Evolutionary conservation across 1,139 yeast genomes (phyloP), one percentile per base, ranked within the genome.

Genomic region (Saccharomyces pastorianus): DNA sequence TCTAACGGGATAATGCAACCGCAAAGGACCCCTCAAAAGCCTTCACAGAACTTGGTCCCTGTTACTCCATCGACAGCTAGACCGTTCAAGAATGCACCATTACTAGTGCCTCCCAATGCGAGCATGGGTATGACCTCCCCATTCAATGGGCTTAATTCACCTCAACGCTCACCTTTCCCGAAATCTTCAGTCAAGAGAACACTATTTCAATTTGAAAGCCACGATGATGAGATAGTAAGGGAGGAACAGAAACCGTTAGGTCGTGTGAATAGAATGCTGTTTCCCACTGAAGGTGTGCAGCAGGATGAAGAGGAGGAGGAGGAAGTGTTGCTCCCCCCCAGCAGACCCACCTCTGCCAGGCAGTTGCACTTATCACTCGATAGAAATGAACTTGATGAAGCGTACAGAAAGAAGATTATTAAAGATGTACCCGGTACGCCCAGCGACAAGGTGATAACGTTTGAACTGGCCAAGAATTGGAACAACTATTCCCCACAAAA

Each of bases 61-160:
- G 63, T 65, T 29, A 67, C 71, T 2, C 71, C 71, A 1, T 62
- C 65, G 3, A 65, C 68, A 9, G 58, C 56, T 44, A 58, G 51
- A 34, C 49, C 50, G 11, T 57, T 56, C 41, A 59, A 57, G 28
- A 47, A 48, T 20, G 53, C 51, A 14, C 61, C 61, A 6, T 51
- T 55, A 11, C 52, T 58, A 29, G 53, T 17, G 41, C 60, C 58
- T 14, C 61, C 62, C 48, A 51, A 46, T 6, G 31, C 28, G 25
- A 50, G 31, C 29, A 51, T 20, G 23, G 17, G 25, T 17, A 41
- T 42, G 9, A 52, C 46, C 17, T 58, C 64, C 7, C 63, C 65
- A 8, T 59, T 58, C 17, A 62, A 56, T 46, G 65, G 66, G 4
- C 56, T 66, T 48, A 60, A 61, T 48, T 64, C 69, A 6, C 70